Evolutionary conservation across 2,329 filamentous ascomycete species (phyloP).

Genomic region (Pyrenochaeta sp.): DNA sequence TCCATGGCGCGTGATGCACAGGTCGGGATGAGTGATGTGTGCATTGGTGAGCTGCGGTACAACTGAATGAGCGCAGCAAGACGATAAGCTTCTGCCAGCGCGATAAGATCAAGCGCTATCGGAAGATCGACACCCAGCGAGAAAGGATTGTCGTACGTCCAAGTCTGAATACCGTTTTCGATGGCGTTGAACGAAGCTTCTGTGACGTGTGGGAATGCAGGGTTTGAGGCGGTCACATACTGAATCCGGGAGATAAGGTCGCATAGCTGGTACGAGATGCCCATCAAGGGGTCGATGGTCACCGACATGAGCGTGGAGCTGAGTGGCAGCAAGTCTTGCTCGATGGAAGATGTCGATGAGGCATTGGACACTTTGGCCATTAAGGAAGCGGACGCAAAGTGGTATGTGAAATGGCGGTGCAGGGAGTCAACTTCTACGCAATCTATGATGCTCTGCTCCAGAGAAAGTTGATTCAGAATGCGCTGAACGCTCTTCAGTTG

Average conservation of each 20-base stretch:
- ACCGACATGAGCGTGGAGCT: constrained; percentile 28
- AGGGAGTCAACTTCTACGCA: constrained; percentile 46
- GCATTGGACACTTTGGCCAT: constrained; percentile 41
- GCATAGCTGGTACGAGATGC: constrained; percentile 46
- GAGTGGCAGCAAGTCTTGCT: constrained; percentile 30
- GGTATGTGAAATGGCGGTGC: constrained; percentile 48
- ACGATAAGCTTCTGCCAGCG: constrained; percentile 46
- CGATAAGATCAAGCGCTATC: constrained; percentile 45
- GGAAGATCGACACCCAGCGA: constrained; percentile 39
- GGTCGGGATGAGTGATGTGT: constrained; percentile 33
- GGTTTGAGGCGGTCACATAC: constrained; percentile 41
- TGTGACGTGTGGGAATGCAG: constrained; percentile 44
- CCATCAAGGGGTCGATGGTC: constrained; percentile 49
- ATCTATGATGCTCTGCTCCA: constrained; percentile 32
- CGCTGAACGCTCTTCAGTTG: constrained; percentile 45
- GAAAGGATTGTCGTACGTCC: constrained; percentile 46
- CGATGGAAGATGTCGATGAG: constrained; percentile 19
- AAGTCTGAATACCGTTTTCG: constrained; percentile 41
- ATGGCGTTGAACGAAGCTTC: constrained; percentile 45
- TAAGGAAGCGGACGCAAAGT: constrained; percentile 46
- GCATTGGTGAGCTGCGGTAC: constrained; percentile 40
- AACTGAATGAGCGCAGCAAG: constrained; percentile 47
- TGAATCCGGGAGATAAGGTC: constrained; percentile 45
- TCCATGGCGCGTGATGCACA: constrained; percentile 46
- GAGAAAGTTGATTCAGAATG: constrained; percentile 37